Evolutionary conservation across 2,329 filamentous ascomycete genomes (phyloP), one percentile per base, ranked within the genome.

Genomic region (Penicillium sp.): DNA sequence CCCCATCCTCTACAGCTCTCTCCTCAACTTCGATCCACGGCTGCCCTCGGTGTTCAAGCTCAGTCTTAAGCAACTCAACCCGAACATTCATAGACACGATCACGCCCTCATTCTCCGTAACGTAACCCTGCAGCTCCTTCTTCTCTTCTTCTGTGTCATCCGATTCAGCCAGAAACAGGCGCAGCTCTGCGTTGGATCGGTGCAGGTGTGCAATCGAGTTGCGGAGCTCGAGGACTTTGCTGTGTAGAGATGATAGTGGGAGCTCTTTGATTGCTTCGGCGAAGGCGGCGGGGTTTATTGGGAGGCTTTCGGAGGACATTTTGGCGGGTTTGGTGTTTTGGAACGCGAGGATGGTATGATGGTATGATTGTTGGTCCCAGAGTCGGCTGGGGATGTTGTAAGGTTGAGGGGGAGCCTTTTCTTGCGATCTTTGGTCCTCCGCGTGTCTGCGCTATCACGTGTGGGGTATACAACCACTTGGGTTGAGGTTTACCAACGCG

Each of bases 181-280:
- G 71, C 45, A 86, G 76, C 61, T 85, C 79, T 36, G 69, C 66
- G 65, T 86, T 86, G 11, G 80, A 83, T 43, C 74, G 73, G 40
- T 76, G 70, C 25, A 87, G 78, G 60, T 86, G 83, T 2, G 72
- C 66, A 61, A 85, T 81, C 51, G 76, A 81, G 71, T 86, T 86
- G 39, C 73, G 74, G 9, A 87, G 74, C 62, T 87, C 84, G 51
- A 78, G 75, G 50, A 79, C 79, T 74, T 86, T 86, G 64, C 76
- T 73, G 71, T 85, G 82, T 25, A 87, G 72, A 18, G 79, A 76
- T 53, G 80, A 77, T 57, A 85, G 69, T 9, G 82, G 78, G 7
- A 87, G 79, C 51, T 79, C 76, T 62, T 76, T 70, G 58, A 87
- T 77, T 18, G 83, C 84, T 56, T 75, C 69, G 47, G 78, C 75